Evolutionary conservation across 352 stramenopile species (phyloP).

Genomic region (Phytopythium sindhum): DNA sequence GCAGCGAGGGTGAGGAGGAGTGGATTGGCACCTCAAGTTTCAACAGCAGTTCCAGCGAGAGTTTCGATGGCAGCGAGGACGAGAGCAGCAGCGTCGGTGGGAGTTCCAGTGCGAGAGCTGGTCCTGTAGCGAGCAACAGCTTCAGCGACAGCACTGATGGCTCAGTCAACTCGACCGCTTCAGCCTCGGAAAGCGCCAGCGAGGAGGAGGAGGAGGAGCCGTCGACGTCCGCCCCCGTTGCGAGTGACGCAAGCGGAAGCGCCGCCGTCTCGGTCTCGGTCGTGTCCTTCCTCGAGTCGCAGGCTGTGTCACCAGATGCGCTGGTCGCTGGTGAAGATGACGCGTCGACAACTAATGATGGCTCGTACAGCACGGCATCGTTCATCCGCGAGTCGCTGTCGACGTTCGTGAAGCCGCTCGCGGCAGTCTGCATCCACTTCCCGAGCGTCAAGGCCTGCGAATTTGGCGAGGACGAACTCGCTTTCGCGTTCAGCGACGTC

Average conservation of each 20-base stretch:
- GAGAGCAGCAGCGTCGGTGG: too few relatives aligned
- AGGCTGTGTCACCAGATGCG: background rate
- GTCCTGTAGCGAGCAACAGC: background rate
- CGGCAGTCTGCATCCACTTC: constrained; percentile 2
- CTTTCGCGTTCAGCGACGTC: constrained; percentile 6
- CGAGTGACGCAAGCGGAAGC: background rate
- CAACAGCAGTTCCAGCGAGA: background rate
- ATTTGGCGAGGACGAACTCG: background rate
- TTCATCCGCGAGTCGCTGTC: background rate
- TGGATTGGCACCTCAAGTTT: background rate
- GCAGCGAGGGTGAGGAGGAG: background rate
- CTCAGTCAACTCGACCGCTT: background rate
- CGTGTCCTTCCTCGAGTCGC: background rate
- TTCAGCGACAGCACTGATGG: background rate
- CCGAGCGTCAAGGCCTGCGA: constrained; percentile 2
- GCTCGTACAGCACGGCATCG: background rate
- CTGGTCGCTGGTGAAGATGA: background rate
- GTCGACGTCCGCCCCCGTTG: background rate
- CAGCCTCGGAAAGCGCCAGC: background rate
- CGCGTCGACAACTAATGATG: background rate
- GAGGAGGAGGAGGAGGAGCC: background rate
- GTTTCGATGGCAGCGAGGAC: background rate
- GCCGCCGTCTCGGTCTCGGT: background rate
- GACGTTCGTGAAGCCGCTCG: background rate
- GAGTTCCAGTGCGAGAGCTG: background rate